These are phyloP conservation scores for Penicillium occitanis DNA, from an alignment of 2,329 filamentous ascomycete genomes.

Conservation along the genomic window DNA sequence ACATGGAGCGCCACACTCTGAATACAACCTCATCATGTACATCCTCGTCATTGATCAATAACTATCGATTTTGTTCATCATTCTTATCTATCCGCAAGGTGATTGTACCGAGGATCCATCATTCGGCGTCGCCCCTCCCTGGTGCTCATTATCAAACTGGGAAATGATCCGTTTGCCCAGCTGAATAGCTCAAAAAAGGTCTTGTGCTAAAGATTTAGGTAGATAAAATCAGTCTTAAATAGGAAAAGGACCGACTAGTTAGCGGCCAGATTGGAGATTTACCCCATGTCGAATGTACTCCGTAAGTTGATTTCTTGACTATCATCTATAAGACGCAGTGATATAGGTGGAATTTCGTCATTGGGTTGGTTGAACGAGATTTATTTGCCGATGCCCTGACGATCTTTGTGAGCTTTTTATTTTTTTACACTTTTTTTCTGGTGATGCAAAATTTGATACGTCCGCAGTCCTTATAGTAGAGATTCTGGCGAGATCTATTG, in stretches of 20 bases:
- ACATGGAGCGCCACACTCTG: background rate
- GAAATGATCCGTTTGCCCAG: background rate
- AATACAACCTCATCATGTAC: background rate
- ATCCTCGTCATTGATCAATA: background rate
- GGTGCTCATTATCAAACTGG: background rate
- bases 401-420: background rate
- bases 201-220: background rate
- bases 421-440: background rate
- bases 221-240: background rate
- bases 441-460: background rate
- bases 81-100: background rate
- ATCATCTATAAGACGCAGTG: background rate
- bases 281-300: background rate
- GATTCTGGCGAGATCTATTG: background rate
- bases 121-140: background rate
- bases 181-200: background rate
- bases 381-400: slow-evolving; percentile 2
- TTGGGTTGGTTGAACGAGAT: background rate
- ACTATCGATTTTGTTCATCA: background rate
- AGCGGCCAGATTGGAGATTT: background rate
- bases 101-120: background rate
- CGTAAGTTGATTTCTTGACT: background rate
- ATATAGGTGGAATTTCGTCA: background rate
- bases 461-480: background rate
- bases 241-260: background rate